phyloP scores from a whole-genome alignment of 2,329 filamentous ascomycete species.

The Ophiostoma fasciatum region DNA sequence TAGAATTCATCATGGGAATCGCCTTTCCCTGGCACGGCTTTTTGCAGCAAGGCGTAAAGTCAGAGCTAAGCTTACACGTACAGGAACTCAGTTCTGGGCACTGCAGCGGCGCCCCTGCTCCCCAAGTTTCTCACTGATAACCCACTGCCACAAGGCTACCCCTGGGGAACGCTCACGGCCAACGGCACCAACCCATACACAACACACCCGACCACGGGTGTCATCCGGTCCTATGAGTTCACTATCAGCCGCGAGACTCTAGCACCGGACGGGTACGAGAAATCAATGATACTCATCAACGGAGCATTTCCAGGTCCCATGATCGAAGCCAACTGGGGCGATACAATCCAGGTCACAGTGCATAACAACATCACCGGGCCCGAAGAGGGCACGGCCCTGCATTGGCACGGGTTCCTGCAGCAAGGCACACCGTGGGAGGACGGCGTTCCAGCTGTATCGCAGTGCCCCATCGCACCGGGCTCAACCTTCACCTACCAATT shows the following conservation, averaged over 20 bases:
- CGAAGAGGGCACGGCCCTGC: constrained; percentile 27
- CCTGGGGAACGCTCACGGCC: constrained; percentile 33
- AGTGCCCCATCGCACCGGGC: constrained; percentile 26
- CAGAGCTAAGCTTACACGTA: constrained; percentile 8
- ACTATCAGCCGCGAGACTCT: constrained; percentile 33
- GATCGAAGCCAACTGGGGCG: constrained; percentile 22
- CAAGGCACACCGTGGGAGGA: constrained; percentile 29
- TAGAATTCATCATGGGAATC: background rate
- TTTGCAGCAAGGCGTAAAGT: too few species aligned
- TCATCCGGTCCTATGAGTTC: constrained; percentile 40
- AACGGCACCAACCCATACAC: constrained; percentile 33
- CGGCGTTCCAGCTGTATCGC: constrained; percentile 28
- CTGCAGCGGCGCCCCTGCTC: constrained; percentile 21
- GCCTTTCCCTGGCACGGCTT: too few species aligned
- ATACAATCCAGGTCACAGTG: constrained; percentile 39
- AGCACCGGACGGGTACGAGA: constrained; percentile 41
- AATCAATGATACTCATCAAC: constrained; percentile 30
- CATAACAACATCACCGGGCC: constrained; percentile 45
- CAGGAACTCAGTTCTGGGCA: constrained; percentile 27
- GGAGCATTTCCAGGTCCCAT: constrained; percentile 19
- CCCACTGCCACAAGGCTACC: constrained; percentile 30
- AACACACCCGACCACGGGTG: constrained; percentile 34
- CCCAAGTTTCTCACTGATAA: constrained; percentile 32
- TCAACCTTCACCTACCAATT: constrained; percentile 21
- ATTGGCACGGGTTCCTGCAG: constrained; percentile 35